Conservation (phyloP, 352 stramenopile genomes). For the Phytopythium mirpurense region DNA sequence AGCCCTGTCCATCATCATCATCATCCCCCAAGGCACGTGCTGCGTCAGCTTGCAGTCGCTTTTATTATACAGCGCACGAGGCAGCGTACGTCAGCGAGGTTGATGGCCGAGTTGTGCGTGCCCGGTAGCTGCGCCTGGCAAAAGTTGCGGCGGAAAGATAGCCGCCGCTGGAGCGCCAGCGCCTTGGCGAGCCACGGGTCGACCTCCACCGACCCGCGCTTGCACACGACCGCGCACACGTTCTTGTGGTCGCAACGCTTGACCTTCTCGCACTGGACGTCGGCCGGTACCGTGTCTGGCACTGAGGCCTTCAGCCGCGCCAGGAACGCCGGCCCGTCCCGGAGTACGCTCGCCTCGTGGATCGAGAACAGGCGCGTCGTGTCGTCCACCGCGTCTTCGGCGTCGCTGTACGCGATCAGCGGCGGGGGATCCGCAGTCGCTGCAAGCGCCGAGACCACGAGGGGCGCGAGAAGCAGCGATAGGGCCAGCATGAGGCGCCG, state of each 20-base stretch:
- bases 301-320: slow-evolving; percentile 27
- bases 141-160: slow-evolving; percentile 44
- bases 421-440: not conserved
- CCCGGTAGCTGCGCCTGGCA: slow-evolving; percentile 50
- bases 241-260: slow-evolving; percentile 42
- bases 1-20: slow-evolving; percentile 32
- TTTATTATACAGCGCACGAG: not conserved
- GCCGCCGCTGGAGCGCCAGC: slow-evolving; percentile 34
- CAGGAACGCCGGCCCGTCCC: slow-evolving; percentile 27
- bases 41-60: not conserved
- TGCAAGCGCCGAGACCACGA: not conserved
- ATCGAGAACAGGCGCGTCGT: slow-evolving; percentile 3
- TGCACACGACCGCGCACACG: slow-evolving; percentile 51
- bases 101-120: slow-evolving; percentile 66
- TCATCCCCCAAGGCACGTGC: no score
- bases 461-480: not conserved
- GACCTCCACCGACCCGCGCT: slow-evolving; percentile 37
- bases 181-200: slow-evolving; percentile 27
- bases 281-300: slow-evolving; percentile 60
- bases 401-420: not conserved
- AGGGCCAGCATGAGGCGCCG: not conserved
- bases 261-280: slow-evolving; percentile 43
- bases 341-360: not conserved
- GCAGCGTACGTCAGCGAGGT: slow-evolving; percentile 38
- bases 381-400: not conserved